Base-by-base conservation (phyloP, 2,329 filamentous ascomycete genomes). In the Fusarium beomiforme region DNA sequence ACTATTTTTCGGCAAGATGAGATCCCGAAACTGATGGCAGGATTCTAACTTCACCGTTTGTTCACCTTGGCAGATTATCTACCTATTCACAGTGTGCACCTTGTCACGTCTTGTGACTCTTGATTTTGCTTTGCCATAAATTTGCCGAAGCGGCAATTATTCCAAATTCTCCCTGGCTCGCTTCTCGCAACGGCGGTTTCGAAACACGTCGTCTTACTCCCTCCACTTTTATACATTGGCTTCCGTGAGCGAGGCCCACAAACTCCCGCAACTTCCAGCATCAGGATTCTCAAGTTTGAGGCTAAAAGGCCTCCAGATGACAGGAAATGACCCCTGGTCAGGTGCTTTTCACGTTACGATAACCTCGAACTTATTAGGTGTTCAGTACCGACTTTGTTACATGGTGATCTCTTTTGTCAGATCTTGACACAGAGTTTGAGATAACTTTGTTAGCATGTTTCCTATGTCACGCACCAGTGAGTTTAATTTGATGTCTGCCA, bases 151-250 rank as follows among this genome's bases (percentile, higher is more conserved):
- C 55, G 65, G 53, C 50, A 49, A 50, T 61, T 50, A 50, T 61
- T 71, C 69, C 50, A 49, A 50, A 61, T 46, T 54, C 66, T 71
- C 69, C 54, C 37, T 54, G 64, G 50, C 39, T 70, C 56, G 67
- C 56, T 66, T 66, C 55, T 56, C 57, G 59, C 64, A 59, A 73
- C 71, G 71, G 73, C 43, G 67, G 71, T 75, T 75, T 75, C 73
- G 73, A 75, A 75, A 75, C 73, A 62, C 67, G 59, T 65, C 55
- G 62, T 67, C 64, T 67, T 64, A 60, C 55, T 58, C 19, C 64
- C 69, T 75, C 73, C 73, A 72, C 72, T 69, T 66, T 70, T 17
- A 36, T 21, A 59, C 56, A 43, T 61, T 65, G 41, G 37, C 66
- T 63, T 67, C 65, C 49, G 44, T 44, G 29, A 46, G 42, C 36